Base-by-base conservation (phyloP, 1,139 yeast genomes). In the Saccharomyces hybrid region DNA sequence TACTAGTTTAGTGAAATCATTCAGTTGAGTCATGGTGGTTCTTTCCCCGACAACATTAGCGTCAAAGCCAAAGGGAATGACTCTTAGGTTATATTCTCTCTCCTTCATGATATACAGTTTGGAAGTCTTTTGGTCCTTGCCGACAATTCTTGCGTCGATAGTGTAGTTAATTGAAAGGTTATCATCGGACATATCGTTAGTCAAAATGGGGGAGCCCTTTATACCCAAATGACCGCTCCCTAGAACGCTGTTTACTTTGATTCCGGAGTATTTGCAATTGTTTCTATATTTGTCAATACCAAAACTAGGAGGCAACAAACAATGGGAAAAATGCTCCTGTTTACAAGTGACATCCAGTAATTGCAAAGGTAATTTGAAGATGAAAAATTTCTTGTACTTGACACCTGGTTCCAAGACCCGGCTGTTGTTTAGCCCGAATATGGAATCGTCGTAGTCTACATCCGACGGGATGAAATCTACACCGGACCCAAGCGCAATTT, bases 241-340 rank as follows among this genome's bases (percentile, higher is more conserved):
- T 5, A 73, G 62, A 3, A 64, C 51, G 2, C 66, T 63, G 49
- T 70, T 63, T 28, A 70, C 57, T 42, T 64, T 62, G 16, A 71
- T 64, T 2, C 60, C 51, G 67, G 59, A 76, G 51, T 66, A 66
- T 46, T 60, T 62, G 1, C 70, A 66, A 13, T 59, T 55, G 75
- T 60, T 58, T 47, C 60, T 60, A 11, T 78, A 73, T 16, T 68
- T 66, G 62, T 81, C 84, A 3, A 82, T 66, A 4, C 89, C 89
- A 66, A 81, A 72, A 14, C 86, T 76, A 5, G 89, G 88, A 0
- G 89, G 89, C 2, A 84, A 75, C 50, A 79, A 66, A 29, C 79
- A 72, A 64, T 84, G 89, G 1, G 80, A 73, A 27, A 77, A 69
- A 19, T 78, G 69, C 28, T 78, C 77, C 57, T 82, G 81, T 23